phyloP scores from a whole-genome alignment of 768 basidiomycete species.

The Phylloporus sp. region DNA sequence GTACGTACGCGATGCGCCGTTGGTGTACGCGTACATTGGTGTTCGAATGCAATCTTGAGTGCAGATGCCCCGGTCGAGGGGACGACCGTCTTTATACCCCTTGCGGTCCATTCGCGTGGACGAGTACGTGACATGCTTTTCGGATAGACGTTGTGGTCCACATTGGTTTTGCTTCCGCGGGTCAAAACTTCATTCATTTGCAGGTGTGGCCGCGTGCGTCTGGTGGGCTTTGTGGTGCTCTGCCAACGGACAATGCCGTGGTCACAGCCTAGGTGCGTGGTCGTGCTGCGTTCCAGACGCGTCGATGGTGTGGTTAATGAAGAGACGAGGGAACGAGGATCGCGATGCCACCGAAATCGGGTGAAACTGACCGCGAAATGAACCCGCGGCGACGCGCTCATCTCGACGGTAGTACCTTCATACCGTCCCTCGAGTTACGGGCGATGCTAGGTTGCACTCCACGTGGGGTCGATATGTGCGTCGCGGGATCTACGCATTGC shows the following conservation, averaged over 20 bases:
- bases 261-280: background rate
- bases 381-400: background rate
- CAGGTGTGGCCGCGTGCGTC: background rate
- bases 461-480: background rate
- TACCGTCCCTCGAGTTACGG: background rate
- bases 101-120: constrained; percentile 5
- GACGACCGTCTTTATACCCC: constrained; percentile 3
- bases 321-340: background rate
- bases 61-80: background rate
- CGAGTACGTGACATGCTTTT: background rate
- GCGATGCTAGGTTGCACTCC: background rate
- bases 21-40: constrained; percentile 5
- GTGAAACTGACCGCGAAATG: background rate
- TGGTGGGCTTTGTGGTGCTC: background rate
- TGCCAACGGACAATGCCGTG: constrained; percentile 6
- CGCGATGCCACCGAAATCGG: background rate
- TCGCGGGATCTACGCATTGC: background rate
- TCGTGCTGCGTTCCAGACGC: background rate
- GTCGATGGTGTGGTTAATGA: background rate
- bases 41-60: background rate
- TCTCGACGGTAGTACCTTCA: background rate
- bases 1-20: constrained; percentile 4
- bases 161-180: constrained; percentile 4
- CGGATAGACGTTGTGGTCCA: constrained; percentile 1
- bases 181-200: constrained; percentile 5